phyloP scores from a whole-genome alignment of 176 grass and related monocot genomes.

The Zea luxurians region DNA sequence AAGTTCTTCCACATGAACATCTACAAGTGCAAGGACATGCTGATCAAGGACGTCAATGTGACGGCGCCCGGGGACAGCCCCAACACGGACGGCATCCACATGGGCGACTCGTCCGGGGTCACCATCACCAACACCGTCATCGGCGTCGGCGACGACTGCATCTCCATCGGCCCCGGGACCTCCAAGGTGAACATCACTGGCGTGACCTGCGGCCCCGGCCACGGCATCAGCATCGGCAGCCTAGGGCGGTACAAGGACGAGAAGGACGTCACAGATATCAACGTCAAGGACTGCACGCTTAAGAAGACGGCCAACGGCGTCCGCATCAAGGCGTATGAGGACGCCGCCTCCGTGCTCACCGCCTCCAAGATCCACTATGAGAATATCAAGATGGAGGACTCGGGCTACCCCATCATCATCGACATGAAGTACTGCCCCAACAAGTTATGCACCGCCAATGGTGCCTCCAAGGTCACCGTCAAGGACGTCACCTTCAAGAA shows the following conservation, averaged over 20 bases:
- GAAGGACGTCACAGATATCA: not conserved
- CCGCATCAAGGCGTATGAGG: slow-evolving; percentile 62
- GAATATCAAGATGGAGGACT: slow-evolving; percentile 49
- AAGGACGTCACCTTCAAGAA: slow-evolving; percentile 42
- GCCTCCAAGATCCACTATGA: slow-evolving; percentile 46
- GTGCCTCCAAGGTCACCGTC: not conserved
- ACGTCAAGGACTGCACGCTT: not conserved
- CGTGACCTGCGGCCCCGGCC: not conserved
- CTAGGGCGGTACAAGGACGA: not conserved
- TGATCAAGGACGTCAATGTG: slow-evolving; percentile 43
- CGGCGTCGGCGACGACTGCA: not conserved
- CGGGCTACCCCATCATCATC: slow-evolving; percentile 61
- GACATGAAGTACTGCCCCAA: slow-evolving; percentile 73
- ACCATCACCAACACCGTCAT: not conserved
- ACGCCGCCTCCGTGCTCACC: slow-evolving; percentile 13
- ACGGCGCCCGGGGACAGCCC: slow-evolving; percentile 61
- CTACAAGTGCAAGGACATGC: slow-evolving; percentile 36
- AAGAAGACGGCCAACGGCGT: slow-evolving; percentile 47
- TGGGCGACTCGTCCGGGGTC: slow-evolving; percentile 44
- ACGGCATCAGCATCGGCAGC: not conserved
- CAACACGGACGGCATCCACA: slow-evolving; percentile 87
- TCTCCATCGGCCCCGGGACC: not conserved
- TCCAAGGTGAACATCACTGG: not conserved
- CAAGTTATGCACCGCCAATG: slow-evolving; percentile 34
- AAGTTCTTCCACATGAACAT: not conserved